A percentile compares a stretch with the other conserved stretches of the same genome.
phyloP scores from a whole-genome alignment of 208 protist species.

The Trypanosoma cruzi region DNA sequence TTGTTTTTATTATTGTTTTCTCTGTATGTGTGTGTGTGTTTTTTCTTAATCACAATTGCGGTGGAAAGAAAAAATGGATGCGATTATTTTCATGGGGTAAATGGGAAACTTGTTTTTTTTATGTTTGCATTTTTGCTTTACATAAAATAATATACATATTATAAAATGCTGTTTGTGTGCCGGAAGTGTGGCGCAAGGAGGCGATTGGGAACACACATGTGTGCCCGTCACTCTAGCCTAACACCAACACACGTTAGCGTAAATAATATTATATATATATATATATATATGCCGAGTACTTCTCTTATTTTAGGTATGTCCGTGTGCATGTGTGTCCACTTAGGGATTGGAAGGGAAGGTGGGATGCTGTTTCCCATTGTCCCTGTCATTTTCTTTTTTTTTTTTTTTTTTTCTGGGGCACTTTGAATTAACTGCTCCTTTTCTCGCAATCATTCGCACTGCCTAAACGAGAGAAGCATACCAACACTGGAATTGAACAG shows the following conservation, averaged over 20 bases:
- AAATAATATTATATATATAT: background rate
- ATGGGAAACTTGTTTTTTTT: background rate
- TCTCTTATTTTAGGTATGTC: background rate
- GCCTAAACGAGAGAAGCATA: no score
- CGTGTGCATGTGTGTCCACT: no score
- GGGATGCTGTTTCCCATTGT: no score
- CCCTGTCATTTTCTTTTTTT: no score
- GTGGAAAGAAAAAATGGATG: background rate
- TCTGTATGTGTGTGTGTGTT: background rate
- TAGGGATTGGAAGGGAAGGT: no score
- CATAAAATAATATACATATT: no score
- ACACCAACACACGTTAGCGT: background rate
- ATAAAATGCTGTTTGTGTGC: background rate
- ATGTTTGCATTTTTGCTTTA: background rate
- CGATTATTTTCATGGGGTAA: background rate
- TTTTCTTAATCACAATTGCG: no score
- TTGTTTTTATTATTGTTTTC: background rate
- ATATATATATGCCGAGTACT: no score
- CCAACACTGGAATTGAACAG: no score
- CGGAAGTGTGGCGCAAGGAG: background rate
- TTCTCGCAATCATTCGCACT: no score
- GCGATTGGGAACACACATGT: background rate
- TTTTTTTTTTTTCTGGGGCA: no score
- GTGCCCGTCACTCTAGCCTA: background rate
- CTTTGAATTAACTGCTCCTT: no score